phyloP scores from a whole-genome alignment of 2,329 filamentous ascomycete species.

The Penicillium freii region DNA sequence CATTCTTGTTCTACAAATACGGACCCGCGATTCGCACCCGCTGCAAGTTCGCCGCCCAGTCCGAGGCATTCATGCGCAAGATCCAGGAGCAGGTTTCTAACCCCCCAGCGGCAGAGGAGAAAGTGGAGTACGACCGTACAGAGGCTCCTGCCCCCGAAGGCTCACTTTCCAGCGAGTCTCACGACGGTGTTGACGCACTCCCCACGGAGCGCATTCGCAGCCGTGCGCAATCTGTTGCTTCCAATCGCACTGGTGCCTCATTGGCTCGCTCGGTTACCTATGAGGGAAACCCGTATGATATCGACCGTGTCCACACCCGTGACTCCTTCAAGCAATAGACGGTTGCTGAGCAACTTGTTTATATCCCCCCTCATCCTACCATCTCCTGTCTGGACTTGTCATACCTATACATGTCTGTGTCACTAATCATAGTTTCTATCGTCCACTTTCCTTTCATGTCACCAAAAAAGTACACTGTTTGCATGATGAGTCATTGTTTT shows the following conservation, averaged over 20 bases:
- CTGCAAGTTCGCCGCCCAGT: slow-evolving; percentile 30
- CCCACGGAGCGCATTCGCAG: slow-evolving; percentile 28
- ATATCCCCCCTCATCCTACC: not conserved
- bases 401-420: slow-evolving; percentile 4
- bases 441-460: not conserved
- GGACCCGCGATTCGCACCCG: slow-evolving; percentile 22
- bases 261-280: slow-evolving; percentile 32
- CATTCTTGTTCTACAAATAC: slow-evolving; percentile 31
- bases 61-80: slow-evolving; percentile 39
- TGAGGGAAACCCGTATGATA: slow-evolving; percentile 46
- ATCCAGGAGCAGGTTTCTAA: slow-evolving; percentile 29
- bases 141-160: slow-evolving; percentile 31
- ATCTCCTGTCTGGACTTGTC: not conserved
- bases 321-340: slow-evolving; percentile 34
- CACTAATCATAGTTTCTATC: slow-evolving; percentile 10
- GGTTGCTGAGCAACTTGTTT: not conserved
- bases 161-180: slow-evolving; percentile 27
- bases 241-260: slow-evolving; percentile 26
- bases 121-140: slow-evolving; percentile 33
- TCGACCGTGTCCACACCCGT: slow-evolving; percentile 45
- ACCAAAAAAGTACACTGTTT: not conserved
- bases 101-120: slow-evolving; percentile 18
- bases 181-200: slow-evolving; percentile 22
- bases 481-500: not conserved
- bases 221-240: slow-evolving; percentile 28